These are phyloP conservation scores for Agaricus blazei DNA, from an alignment of 768 basidiomycete genomes.

Conservation along the genomic window DNA sequence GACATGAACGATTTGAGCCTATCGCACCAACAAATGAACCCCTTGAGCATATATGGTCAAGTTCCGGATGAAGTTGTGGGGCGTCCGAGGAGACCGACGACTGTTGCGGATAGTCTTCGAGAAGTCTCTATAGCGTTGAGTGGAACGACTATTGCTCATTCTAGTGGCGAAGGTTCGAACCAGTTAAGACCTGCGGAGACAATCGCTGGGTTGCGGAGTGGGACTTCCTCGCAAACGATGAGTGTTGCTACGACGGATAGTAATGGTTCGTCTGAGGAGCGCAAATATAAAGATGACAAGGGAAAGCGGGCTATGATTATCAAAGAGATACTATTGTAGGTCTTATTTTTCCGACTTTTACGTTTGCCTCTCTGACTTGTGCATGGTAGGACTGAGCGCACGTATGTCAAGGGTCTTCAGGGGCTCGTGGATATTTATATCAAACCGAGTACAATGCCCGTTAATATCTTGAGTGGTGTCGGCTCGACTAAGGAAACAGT, in stretches of 20 bases:
- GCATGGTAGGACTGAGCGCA: slow-evolving; percentile 75
- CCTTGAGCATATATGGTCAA: slow-evolving; percentile 55
- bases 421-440: slow-evolving; percentile 96
- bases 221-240: slow-evolving; percentile 55
- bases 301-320: slow-evolving; percentile 78
- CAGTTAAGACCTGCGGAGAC: slow-evolving; percentile 65
- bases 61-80: slow-evolving; percentile 36
- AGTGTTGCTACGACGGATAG: slow-evolving; percentile 78
- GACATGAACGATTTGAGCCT: slow-evolving; percentile 91
- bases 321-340: slow-evolving; percentile 88
- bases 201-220: slow-evolving; percentile 56
- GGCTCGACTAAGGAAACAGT: slow-evolving; percentile 77
- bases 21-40: slow-evolving; percentile 59
- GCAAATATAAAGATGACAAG: slow-evolving; percentile 91
- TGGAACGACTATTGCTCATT: slow-evolving; percentile 35
- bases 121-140: slow-evolving; percentile 52
- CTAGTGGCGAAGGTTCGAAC: slow-evolving; percentile 35
- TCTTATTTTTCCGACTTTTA: slow-evolving; percentile 14
- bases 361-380: slow-evolving; percentile 8
- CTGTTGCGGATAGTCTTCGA: slow-evolving; percentile 47
- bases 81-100: slow-evolving; percentile 64
- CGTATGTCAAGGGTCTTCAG: slow-evolving; percentile 90
- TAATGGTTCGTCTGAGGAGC: slow-evolving; percentile 67
- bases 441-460: slow-evolving; percentile 69
- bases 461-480: slow-evolving; percentile 65